phyloP scores from a whole-genome alignment of 345 rosid genomes.

The Capsella bursapastoris region DNA sequence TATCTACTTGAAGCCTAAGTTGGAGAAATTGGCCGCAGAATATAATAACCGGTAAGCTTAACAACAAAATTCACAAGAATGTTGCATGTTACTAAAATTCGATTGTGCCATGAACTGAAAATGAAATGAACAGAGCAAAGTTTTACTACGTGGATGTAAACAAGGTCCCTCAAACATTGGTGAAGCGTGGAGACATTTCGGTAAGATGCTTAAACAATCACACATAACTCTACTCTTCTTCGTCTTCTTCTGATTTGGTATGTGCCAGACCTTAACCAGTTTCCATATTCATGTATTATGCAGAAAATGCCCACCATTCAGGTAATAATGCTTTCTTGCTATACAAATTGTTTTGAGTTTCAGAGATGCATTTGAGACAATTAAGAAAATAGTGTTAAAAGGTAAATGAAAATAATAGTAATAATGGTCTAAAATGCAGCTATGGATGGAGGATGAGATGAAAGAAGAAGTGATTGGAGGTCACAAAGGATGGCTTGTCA shows the following conservation, averaged over 20 bases:
- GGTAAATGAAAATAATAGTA: not conserved
- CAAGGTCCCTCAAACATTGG: constrained; percentile 73
- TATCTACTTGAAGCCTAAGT: constrained; percentile 88
- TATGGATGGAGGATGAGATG: constrained; percentile 92
- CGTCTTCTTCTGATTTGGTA: not conserved
- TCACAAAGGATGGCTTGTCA: constrained; percentile 92
- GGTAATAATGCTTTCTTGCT: constrained; percentile 48
- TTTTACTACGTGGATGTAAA: constrained; percentile 91
- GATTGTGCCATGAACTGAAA: not conserved
- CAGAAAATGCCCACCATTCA: constrained; percentile 98
- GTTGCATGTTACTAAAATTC: not conserved
- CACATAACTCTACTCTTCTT: not conserved
- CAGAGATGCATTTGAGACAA: not conserved
- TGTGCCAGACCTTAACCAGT: constrained; percentile 18
- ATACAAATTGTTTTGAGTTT: not conserved
- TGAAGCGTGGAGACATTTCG: constrained; percentile 85
- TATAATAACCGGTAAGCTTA: constrained; percentile 52
- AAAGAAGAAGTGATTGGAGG: constrained; percentile 95
- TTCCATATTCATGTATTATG: constrained; percentile 8
- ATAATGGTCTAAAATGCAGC: constrained; percentile 44
- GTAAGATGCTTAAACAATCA: constrained; percentile 44
- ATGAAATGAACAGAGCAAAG: constrained; percentile 50
- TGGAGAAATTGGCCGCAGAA: constrained; percentile 84
- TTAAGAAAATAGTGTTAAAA: not conserved
- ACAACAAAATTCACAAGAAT: not conserved